A percentile compares a stretch with the other conserved stretches of the same genome.
Evolutionary conservation across 805 yeast species (phyloP).

Genomic region (Saccharomycopsis lassenensis): DNA sequence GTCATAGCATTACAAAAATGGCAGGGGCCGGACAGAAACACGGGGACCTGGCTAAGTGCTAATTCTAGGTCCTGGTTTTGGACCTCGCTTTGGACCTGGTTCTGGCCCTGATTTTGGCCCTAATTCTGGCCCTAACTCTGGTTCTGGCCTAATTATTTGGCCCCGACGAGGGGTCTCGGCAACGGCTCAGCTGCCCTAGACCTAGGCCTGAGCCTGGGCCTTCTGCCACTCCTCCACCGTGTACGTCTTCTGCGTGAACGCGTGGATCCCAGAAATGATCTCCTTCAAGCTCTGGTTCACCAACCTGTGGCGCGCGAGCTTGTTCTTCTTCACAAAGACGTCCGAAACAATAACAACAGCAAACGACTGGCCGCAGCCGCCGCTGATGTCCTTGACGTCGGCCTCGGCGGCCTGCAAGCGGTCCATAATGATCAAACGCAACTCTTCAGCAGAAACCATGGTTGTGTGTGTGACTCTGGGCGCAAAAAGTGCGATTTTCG

Average conservation of each 20-base stretch:
- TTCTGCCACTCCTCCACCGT: conserved; percentile 81
- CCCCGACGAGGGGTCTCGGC: too few species aligned
- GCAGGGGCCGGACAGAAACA: too few species aligned
- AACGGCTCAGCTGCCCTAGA: too few species aligned
- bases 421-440: conserved; percentile 12
- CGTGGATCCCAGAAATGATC: conserved; percentile 84
- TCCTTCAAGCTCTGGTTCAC: conserved; percentile 72
- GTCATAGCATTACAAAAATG: too few species aligned
- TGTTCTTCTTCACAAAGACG: conserved; percentile 69
- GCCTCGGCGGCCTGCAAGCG: conserved; percentile 20
- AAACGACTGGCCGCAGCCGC: conserved; percentile 98
- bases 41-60: too few species aligned
- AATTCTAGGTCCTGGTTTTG: too few species aligned
- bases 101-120: too few species aligned
- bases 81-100: too few species aligned
- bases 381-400: conserved; percentile 37
- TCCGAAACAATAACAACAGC: conserved; percentile 78
- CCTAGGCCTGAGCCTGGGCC: too few species aligned
- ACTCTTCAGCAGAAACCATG: conserved; percentile 15
- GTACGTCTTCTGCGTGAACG: conserved; percentile 86
- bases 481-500: not conserved
- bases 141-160: too few species aligned
- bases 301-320: conserved; percentile 73
- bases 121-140: too few species aligned
- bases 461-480: not conserved